Evolutionary conservation across 345 rosid genomes (phyloP).

Genomic region (Arabis hirsuta): DNA sequence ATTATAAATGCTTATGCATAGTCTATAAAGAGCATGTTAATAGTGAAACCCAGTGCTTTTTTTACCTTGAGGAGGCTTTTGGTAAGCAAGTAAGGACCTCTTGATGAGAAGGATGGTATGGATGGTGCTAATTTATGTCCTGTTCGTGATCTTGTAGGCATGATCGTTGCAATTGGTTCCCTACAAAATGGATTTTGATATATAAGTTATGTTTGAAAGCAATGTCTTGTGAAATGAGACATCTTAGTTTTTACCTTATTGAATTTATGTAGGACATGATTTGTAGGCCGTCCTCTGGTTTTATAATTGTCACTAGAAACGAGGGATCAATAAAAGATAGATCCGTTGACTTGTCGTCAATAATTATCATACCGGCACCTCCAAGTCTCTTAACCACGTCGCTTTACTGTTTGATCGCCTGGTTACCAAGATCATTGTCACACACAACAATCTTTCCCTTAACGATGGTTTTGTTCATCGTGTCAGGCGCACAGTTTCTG

Average conservation of each 20-base stretch:
- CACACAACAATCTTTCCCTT: constrained; percentile 73
- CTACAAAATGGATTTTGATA: constrained; percentile 36
- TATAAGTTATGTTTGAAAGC: neutral
- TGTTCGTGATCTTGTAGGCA: constrained; percentile 52
- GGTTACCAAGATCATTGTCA: constrained; percentile 39
- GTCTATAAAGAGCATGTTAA: neutral
- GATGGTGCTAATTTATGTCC: constrained; percentile 65
- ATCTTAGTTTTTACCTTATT: constrained; percentile 47
- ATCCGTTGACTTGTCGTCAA: constrained; percentile 48
- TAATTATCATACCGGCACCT: constrained; percentile 57
- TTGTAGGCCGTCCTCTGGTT: constrained; percentile 50
- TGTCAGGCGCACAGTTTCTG: constrained; percentile 57
- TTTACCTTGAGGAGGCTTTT: constrained; percentile 74
- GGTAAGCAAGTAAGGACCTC: constrained; percentile 67
- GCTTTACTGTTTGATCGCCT: constrained; percentile 31
- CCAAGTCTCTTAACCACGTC: constrained; percentile 53
- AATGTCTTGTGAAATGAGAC: constrained; percentile 7
- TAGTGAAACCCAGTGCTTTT: constrained; percentile 13
- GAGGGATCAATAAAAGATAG: constrained; percentile 50
- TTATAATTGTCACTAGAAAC: constrained; percentile 56
- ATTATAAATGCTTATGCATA: too few species aligned
- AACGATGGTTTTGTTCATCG: constrained; percentile 50
- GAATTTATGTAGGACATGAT: constrained; percentile 66
- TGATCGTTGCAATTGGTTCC: constrained; percentile 67
- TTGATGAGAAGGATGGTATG: constrained; percentile 68